Base-by-base conservation (phyloP, 495 filamentous ascomycete genomes). In the Penicillium coffeae region DNA sequence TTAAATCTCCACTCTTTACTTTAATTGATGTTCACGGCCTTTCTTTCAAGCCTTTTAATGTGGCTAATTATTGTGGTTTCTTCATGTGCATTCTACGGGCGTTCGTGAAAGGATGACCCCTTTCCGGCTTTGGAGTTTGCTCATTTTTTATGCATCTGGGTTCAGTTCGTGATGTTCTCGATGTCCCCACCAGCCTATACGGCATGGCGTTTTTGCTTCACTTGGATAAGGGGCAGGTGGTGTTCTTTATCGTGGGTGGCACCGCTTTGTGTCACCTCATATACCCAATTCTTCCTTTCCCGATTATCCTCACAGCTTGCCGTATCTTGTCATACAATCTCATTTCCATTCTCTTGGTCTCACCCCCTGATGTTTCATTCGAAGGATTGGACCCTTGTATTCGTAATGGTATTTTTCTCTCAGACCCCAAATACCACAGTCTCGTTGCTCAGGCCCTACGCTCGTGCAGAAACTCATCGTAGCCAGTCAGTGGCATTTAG, bases 201-300 rank as follows among this genome's bases (percentile, higher is more conserved):
- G 47, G 50, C 33, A 44, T 38, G 60, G 56, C 60, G 56, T 63
- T 58, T 50, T 51, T 53, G 41, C 50, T 56, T 61, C 49, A 59
- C 38, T 52, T 34, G 51, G 40, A 33, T 30, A 48, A 42, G 60
- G 49, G 41, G 20, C 50, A 45, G 47, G 60, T 50, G 58, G 54
- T 61, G 51, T 59, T 59, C 48, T 62, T 50, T 59, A 35, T 38
- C 51, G 48, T 42, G 51, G 51, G 42, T 53, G 37, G 27, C 35
- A 48, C 16, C 30, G 15, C 35, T 30, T 50, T 47, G 44, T 54
- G 45, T 47, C 21, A 34, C 48, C 49, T 56, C 55, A 59, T 60
- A 64, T 60, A 60, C 59, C 60, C 53, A 32, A 42, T 48, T 59
- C 56, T 48, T 40, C 38, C 21, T 40, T 44, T 36, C 30, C 14